Evolutionary conservation across 805 yeast genomes (phyloP).

Genomic region (Wickerhamomyces strasburgensis): DNA sequence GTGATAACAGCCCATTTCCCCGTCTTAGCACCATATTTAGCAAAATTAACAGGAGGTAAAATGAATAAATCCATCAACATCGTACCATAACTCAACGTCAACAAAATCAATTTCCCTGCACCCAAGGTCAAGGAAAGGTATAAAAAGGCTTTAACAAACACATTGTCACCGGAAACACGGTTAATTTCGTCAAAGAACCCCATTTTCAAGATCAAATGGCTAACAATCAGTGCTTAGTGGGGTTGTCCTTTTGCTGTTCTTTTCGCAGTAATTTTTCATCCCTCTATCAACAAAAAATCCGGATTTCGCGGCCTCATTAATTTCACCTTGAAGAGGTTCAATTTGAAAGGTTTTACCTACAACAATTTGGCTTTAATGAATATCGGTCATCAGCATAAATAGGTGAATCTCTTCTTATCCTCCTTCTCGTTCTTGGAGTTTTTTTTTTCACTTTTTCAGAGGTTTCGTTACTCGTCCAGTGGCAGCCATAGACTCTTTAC

Average conservation of each 20-base stretch:
- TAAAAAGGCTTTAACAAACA: conserved; percentile 22
- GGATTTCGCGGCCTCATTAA: too few relatives aligned
- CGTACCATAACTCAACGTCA: conserved; percentile 44
- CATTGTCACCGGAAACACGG: conserved; percentile 7
- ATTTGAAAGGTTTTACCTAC: too few relatives aligned
- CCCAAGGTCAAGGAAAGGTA: conserved; percentile 55
- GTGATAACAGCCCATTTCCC: conserved; percentile 93
- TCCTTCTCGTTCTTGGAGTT: too few relatives aligned
- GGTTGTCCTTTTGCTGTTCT: too few relatives aligned
- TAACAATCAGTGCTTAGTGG: conserved; percentile 3
- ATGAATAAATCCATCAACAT: conserved; percentile 59
- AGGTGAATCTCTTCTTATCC: too few relatives aligned
- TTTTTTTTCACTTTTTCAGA: conserved; percentile 2
- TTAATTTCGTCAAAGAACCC: conserved; percentile 11
- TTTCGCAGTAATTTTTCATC: too few relatives aligned
- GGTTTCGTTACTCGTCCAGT: conserved; percentile 7
- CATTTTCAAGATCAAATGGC: conserved; percentile 9
- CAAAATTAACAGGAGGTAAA: conserved; percentile 52
- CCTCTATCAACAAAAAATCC: too few relatives aligned
- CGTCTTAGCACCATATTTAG: conserved; percentile 67
- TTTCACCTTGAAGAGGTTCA: background rate
- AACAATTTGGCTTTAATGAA: too few relatives aligned
- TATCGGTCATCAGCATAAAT: too few relatives aligned
- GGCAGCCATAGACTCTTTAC: conserved; percentile 19
- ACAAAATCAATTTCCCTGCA: conserved; percentile 48